Percentiles rank a stretch among this genome's conserved stretches.
Conservation (phyloP, 805 yeast species). For the Zygosaccharomyces bailii region DNA sequence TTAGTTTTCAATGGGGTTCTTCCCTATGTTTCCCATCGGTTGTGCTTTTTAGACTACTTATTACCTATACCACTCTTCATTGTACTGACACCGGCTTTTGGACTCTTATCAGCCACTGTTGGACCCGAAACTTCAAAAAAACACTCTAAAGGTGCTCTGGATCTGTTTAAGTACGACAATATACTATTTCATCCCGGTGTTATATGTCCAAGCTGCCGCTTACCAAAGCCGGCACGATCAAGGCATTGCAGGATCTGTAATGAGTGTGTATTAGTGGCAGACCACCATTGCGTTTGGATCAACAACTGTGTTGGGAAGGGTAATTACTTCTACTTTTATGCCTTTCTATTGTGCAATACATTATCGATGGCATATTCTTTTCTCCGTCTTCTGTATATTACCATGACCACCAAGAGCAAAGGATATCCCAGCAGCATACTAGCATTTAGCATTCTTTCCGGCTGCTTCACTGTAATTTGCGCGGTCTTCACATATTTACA, state of each 20-base stretch:
- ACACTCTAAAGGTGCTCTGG: conserved; percentile 3
- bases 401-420: conserved; percentile 6
- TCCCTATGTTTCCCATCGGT: conserved; percentile 12
- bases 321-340: conserved; percentile 59
- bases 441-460: conserved; percentile 44
- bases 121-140: conserved; percentile 18
- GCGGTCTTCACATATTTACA: conserved; percentile 46
- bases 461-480: conserved; percentile 43
- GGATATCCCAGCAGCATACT: conserved; percentile 27
- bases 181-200: conserved; percentile 49
- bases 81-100: conserved; percentile 19
- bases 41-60: conserved; percentile 20
- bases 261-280: conserved; percentile 59
- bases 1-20: conserved; percentile 19
- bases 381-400: conserved; percentile 21
- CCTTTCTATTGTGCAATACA: conserved; percentile 50
- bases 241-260: conserved; percentile 73
- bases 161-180: conserved; percentile 42
- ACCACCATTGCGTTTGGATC: conserved; percentile 72
- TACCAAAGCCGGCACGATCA: conserved; percentile 66
- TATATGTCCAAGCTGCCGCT: conserved; percentile 56
- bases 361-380: conserved; percentile 45
- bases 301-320: conserved; percentile 72
- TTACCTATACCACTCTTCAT: conserved; percentile 26
- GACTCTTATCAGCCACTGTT: conserved; percentile 22